phyloP scores from a whole-genome alignment of 1,284 basidiomycete species.

The Trichosporon coremiiforme region DNA sequence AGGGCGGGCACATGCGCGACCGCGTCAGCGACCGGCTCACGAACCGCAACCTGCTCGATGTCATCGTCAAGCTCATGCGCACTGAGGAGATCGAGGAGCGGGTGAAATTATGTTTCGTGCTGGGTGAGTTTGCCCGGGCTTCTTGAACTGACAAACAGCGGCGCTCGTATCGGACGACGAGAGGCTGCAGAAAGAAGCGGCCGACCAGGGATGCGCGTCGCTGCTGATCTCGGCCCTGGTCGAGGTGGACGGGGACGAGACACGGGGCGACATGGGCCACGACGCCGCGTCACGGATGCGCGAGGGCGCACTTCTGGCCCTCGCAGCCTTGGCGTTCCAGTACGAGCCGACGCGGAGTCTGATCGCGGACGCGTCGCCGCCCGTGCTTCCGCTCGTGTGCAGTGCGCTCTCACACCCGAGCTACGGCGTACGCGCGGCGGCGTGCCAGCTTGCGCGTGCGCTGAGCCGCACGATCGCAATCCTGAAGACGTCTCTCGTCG shows the following conservation, averaged over 20 bases:
- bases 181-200: constrained; percentile 60
- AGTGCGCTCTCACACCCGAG: constrained; percentile 65
- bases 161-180: constrained; percentile 71
- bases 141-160: constrained; percentile 58
- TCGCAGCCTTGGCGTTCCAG: constrained; percentile 70
- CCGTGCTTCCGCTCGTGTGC: constrained; percentile 63
- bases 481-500: constrained; percentile 76
- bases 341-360: constrained; percentile 69
- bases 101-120: constrained; percentile 64
- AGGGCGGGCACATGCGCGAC: constrained; percentile 29
- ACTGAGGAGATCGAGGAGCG: constrained; percentile 44
- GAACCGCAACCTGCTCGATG: constrained; percentile 36
- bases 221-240: constrained; percentile 38
- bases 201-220: constrained; percentile 40
- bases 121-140: constrained; percentile 59
- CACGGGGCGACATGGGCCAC: constrained; percentile 61
- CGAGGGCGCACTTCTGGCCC: constrained; percentile 69
- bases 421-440: constrained; percentile 75
- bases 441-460: constrained; percentile 78
- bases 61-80: constrained; percentile 40
- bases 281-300: constrained; percentile 28
- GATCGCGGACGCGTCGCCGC: constrained; percentile 62
- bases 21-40: constrained; percentile 28
- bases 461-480: constrained; percentile 75
- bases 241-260: constrained; percentile 61